Percentiles rank a stretch among this genome's conserved stretches.
Evolutionary conservation across 768 basidiomycete species (phyloP).

Genomic region (Russula olivacea): DNA sequence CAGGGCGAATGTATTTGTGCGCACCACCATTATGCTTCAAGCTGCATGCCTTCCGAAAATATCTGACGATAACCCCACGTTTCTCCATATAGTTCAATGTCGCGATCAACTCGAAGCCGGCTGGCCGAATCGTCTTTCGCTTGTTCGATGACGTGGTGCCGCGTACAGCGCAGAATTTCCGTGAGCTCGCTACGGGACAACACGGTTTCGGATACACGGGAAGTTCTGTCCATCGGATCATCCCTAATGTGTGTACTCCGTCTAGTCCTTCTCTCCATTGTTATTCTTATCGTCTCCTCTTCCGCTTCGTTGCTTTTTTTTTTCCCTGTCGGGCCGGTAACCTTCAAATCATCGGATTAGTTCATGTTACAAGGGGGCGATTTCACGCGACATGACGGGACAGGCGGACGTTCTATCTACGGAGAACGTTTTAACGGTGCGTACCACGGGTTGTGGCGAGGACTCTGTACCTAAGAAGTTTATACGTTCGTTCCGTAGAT

Average conservation of each 20-base stretch:
- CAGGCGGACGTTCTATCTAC: conserved; percentile 38
- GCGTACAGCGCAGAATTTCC: conserved; percentile 74
- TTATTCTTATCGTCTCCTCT: too few relatives aligned
- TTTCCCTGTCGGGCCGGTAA: neutral
- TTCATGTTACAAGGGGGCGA: conserved; percentile 41
- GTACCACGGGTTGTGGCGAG: neutral
- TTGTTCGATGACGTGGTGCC: conserved; percentile 82
- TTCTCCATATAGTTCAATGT: conserved; percentile 49
- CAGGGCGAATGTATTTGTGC: conserved; percentile 30
- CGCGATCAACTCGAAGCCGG: conserved; percentile 50
- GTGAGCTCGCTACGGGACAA: conserved; percentile 64
- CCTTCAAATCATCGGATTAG: conserved; percentile 17
- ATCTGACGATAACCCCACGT: neutral
- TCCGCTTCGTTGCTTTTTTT: neutral
- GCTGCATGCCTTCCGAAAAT: neutral
- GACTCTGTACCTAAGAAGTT: neutral
- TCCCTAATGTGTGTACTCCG: conserved; percentile 33
- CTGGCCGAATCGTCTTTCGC: conserved; percentile 75
- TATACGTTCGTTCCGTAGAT: conserved; percentile 28
- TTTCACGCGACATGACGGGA: conserved; percentile 35
- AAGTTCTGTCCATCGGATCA: conserved; percentile 59
- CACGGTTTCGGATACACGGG: conserved; percentile 68
- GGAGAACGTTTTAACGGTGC: conserved; percentile 34
- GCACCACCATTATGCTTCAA: neutral
- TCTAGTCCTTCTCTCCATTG: neutral